phyloP scores from a whole-genome alignment of 108 stramenopile genomes.

The Pseudonitzschia delicatissima region DNA sequence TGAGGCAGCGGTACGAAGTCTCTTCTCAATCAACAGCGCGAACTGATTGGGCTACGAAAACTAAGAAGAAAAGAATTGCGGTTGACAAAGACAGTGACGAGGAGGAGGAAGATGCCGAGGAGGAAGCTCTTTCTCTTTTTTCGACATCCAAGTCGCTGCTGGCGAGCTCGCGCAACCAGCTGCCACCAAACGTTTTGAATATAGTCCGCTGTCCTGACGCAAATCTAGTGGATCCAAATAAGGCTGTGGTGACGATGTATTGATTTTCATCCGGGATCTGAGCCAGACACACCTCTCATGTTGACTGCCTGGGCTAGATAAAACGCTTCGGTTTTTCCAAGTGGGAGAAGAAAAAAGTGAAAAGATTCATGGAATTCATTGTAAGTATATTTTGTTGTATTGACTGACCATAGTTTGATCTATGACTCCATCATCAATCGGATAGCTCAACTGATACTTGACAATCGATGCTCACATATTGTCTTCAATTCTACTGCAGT shows the following conservation, averaged over 20 bases:
- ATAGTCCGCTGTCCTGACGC: constrained; percentile 79
- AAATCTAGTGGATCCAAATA: constrained; percentile 75
- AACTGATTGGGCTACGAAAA: constrained; percentile 68
- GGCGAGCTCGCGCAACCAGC: constrained; percentile 27
- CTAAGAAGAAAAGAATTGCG: constrained; percentile 13
- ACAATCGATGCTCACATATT: no score
- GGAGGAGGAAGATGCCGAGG: constrained; percentile 30
- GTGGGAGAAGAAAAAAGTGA: constrained; percentile 71
- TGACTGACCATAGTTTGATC: neutral
- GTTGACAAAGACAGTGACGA: constrained; percentile 36
- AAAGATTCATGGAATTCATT: constrained; percentile 90
- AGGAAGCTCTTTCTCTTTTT: constrained; percentile 21
- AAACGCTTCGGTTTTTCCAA: constrained; percentile 88
- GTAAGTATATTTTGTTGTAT: constrained; percentile 22
- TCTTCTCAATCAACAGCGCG: constrained; percentile 48
- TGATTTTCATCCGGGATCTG: constrained; percentile 81
- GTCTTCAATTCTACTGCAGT: constrained; percentile 26
- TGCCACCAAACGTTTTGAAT: constrained; percentile 61
- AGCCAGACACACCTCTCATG: constrained; percentile 64
- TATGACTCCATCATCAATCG: no score
- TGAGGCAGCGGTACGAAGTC: constrained; percentile 65
- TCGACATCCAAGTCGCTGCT: constrained; percentile 24
- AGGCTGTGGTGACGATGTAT: constrained; percentile 71
- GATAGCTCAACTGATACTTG: no score
- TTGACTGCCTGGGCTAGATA: constrained; percentile 90